Evolutionary conservation across 306 rosid species (phyloP), one percentile per base, ranked within the genome.

Genomic region (Notholithocarpus densiflorus): DNA sequence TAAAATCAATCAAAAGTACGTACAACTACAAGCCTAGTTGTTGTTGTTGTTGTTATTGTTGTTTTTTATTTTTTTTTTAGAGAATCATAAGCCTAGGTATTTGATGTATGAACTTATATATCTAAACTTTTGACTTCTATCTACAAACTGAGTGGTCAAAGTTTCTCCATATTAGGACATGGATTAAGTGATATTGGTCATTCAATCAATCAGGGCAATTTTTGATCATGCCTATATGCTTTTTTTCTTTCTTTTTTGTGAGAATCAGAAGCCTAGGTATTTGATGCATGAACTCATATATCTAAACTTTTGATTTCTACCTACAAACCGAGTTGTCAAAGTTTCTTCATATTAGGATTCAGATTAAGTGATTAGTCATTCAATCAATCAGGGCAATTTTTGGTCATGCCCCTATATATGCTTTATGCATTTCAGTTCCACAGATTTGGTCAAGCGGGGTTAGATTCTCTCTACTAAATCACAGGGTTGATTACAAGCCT

Each of bases 341-440:
- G 66, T 5, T 13, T 19, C 57, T 19, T 77, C 59, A 66, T 60
- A 29, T 69, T 52, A 31, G 29, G 75, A 59, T 26, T 20, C 73
- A 2, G 10, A 24, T 64, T 73, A 54, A 32, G 76, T 62, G 86
- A 79, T 71, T 40, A 55, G 59, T 79, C 71, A 74, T 24, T 74
- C 55, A 10, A 24, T 56, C 27, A 7, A 81, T 5, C n/a, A 53
- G 51, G 32, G 31, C 21, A 48, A 20, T 18, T 29, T 64, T 48
- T 17, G 73, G 24, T 59, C 53, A 48, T 59, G 17, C 32, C 21
- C 29, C 24, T 23, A 23, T 21, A 26, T 59, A 26, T 59, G 12
- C 12, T 57, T n/a, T 6, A 57, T 59, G 13, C 1, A 23, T 23
- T 59, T 59, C 65, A 23, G 65, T 59, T 59, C 31, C 65, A 14